These are phyloP conservation scores for Calocybe gambosa DNA, from an alignment of 1,284 basidiomycete genomes.

Conservation along the genomic window DNA sequence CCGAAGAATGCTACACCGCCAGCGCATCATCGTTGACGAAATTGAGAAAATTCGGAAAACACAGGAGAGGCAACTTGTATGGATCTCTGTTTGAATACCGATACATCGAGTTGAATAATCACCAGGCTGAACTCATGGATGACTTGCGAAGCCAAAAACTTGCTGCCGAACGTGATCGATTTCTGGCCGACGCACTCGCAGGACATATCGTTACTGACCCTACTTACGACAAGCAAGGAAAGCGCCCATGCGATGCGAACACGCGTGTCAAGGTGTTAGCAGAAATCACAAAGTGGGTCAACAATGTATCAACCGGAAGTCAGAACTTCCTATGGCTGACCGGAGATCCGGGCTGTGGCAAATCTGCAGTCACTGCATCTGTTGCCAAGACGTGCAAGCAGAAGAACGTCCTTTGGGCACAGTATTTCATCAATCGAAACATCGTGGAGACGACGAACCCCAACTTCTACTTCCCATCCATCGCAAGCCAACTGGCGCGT, in stretches of 20 bases:
- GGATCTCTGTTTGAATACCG: neutral
- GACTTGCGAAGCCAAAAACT: slow-evolving; percentile 10
- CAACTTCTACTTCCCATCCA: neutral
- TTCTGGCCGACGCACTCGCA: slow-evolving; percentile 1
- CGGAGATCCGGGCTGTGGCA: neutral
- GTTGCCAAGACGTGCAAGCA: slow-evolving; percentile 8
- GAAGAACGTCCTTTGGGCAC: neutral
- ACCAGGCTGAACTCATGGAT: neutral
- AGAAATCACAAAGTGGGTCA: slow-evolving; percentile 8
- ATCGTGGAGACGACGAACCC: slow-evolving; percentile 7
- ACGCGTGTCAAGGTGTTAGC: slow-evolving; percentile 9
- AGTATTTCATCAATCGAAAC: neutral
- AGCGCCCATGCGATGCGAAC: slow-evolving; percentile 9
- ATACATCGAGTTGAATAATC: neutral
- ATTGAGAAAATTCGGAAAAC: slow-evolving; percentile 9
- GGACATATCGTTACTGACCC: slow-evolving; percentile 1
- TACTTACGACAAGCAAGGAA: slow-evolving; percentile 9
- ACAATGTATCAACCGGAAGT: neutral
- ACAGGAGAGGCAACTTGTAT: slow-evolving; percentile 10
- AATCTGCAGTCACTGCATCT: slow-evolving; percentile 14
- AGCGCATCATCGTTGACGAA: slow-evolving; percentile 4
- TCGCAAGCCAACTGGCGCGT: neutral
- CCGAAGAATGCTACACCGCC: slow-evolving; percentile 2
- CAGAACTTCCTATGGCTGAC: slow-evolving; percentile 10
- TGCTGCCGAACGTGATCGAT: slow-evolving; percentile 1